Evolutionary conservation across 345 rosid genomes (phyloP), one percentile per base, ranked within the genome.

Genomic region (Citrus trifoliata): DNA sequence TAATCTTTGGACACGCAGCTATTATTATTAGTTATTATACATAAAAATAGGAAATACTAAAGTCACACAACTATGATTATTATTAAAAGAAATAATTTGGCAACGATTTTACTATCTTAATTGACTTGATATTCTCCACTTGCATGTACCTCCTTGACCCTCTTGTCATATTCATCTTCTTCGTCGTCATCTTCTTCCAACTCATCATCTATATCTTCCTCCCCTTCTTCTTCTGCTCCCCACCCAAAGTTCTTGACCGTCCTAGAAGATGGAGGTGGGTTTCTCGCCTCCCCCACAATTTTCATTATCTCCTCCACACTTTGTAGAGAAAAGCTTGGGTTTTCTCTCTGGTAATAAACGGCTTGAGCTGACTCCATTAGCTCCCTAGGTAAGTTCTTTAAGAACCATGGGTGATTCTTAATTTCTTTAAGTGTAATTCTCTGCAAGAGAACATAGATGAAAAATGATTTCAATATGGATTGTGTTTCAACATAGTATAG

Each of bases 321-420:
- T 81, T 96, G 99, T 74, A 81, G 84, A 62, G 93, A 93, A 78
- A 81, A 96, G 84, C 93, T 89, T 10, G 91, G 91, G 75, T 87
- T 85, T 73, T 90, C 97, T 78, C 94, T 89, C 83, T 82, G 91
- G 84, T 91, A 90, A 80, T 91, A 90, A 9, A 82, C 79, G n/a
- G 93, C 91, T 84, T 94, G 98, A 59, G 97, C 84, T 71, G 97
- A 46, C 51, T 96, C 99, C 4, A 85, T 85, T 63, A 94, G 91
- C 84, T 96, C 99, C 85, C 87, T 89, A 0, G 99, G 99, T 76
- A 96, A 87, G 84, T 93, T 96, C 94, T 94, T 94, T 74, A 96
- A 75, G 86, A 90, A 96, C 99, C 99, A 96, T 0, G 98, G 95
- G 66, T 96, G 99, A 37, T 73, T 89, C 84, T 91, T 94, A 69